These are phyloP conservation scores for Zygotorulaspora danielsina DNA, from an alignment of 805 yeast genomes.

Conservation along the genomic window DNA sequence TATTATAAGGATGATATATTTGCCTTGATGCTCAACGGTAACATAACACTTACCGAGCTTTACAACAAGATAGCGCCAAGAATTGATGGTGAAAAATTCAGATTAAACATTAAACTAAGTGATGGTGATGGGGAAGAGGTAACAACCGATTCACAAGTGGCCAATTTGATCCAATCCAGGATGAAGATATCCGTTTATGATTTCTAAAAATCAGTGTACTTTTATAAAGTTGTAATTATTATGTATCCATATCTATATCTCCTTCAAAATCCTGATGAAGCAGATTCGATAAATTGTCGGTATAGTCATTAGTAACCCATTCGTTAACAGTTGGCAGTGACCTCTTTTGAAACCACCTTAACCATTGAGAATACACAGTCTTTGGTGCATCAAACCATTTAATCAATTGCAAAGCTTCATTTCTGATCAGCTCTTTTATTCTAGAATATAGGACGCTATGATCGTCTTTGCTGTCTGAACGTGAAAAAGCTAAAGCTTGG, in stretches of 20 bases:
- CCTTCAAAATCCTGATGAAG: conserved; percentile 2
- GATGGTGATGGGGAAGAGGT: conserved; percentile 37
- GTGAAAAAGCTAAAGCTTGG: conserved; percentile 7
- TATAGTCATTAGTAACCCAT: background rate
- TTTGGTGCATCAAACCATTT: conserved; percentile 26
- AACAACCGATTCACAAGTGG: conserved; percentile 33
- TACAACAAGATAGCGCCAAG: conserved; percentile 50
- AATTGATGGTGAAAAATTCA: conserved; percentile 40
- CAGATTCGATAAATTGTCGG: background rate
- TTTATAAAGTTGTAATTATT: conserved; percentile 2
- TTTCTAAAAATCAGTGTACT: conserved; percentile 16
- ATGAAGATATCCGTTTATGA: conserved; percentile 39
- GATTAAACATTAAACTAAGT: conserved; percentile 33
- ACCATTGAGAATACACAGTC: conserved; percentile 30
- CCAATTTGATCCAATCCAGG: conserved; percentile 34
- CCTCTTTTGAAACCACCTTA: conserved; percentile 27
- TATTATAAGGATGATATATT: conserved; percentile 78
- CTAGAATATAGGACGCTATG: conserved; percentile 23
- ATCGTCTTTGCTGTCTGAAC: conserved; percentile 2
- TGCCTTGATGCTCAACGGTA: conserved; percentile 55
- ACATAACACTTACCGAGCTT: conserved; percentile 46
- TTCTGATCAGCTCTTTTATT: conserved; percentile 25
- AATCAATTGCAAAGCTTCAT: conserved; percentile 28
- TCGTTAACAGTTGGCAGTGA: background rate
- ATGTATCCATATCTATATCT: conserved; percentile 23